phyloP scores from a whole-genome alignment of 768 basidiomycete species.

The Pleurotus eryngii region DNA sequence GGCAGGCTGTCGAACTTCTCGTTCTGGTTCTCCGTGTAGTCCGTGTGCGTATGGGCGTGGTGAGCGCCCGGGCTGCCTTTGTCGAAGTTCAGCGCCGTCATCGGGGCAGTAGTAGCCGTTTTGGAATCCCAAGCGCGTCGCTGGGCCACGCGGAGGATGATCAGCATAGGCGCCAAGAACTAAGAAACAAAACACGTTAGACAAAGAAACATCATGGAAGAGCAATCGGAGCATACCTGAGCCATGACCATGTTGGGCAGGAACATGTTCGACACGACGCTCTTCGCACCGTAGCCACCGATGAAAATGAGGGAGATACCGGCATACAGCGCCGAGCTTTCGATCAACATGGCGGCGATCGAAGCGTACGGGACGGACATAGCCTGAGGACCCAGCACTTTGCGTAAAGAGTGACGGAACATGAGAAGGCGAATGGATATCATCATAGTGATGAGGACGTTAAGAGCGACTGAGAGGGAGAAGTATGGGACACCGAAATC shows the following conservation, averaged over 20 bases:
- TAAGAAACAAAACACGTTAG: background rate
- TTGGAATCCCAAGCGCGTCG: slow-evolving; percentile 11
- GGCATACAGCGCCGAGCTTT: slow-evolving; percentile 34
- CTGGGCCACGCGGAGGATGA: slow-evolving; percentile 11
- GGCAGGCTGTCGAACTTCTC: slow-evolving; percentile 2
- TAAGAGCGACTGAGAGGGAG: slow-evolving; percentile 31
- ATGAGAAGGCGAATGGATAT: slow-evolving; percentile 34
- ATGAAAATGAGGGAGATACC: slow-evolving; percentile 29
- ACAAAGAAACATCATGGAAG: background rate
- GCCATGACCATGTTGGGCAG: slow-evolving; percentile 11
- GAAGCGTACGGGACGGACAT: slow-evolving; percentile 27
- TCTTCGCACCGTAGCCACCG: slow-evolving; percentile 11
- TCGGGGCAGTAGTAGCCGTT: slow-evolving; percentile 2
- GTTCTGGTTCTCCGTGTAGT: background rate
- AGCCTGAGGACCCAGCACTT: slow-evolving; percentile 19
- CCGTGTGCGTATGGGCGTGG: background rate
- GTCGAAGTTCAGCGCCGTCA: slow-evolving; percentile 9
- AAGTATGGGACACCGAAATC: slow-evolving; percentile 34
- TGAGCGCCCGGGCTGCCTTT: background rate
- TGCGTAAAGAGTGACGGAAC: slow-evolving; percentile 18
- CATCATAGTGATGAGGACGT: slow-evolving; percentile 32
- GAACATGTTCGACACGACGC: slow-evolving; percentile 12
- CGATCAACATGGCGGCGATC: slow-evolving; percentile 31
- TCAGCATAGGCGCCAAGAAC: slow-evolving; percentile 11
- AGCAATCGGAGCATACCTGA: slow-evolving; percentile 1